Percentiles rank a stretch among this genome's conserved stretches.
Conservation (phyloP, 1,284 basidiomycete species). For the Cutaneotrichosporon sp. region DNA sequence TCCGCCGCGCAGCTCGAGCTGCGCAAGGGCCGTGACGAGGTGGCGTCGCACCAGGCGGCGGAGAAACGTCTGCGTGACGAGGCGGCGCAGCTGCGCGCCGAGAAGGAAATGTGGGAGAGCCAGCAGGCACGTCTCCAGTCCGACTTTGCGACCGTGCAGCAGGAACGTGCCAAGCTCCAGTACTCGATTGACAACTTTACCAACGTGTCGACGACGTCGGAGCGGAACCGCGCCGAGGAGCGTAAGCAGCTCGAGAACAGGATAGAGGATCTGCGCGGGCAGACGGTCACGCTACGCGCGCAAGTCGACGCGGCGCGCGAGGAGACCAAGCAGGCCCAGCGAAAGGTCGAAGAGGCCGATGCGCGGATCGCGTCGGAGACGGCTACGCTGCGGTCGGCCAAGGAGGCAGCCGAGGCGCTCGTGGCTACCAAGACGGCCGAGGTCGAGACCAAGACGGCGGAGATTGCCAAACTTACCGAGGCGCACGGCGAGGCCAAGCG, state of each 20-base stretch:
- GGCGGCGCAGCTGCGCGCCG: constrained; percentile 74
- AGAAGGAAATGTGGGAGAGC: constrained; percentile 85
- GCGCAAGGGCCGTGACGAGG: constrained; percentile 39
- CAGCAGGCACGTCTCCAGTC: constrained; percentile 72
- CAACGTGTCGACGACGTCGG: constrained; percentile 80
- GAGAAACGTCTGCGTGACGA: constrained; percentile 77
- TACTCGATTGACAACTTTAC: constrained; percentile 83
- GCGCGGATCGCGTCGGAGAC: constrained; percentile 33
- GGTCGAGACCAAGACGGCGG: constrained; percentile 22
- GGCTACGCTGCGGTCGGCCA: constrained; percentile 29
- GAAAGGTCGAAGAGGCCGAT: constrained; percentile 27
- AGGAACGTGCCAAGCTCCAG: constrained; percentile 75
- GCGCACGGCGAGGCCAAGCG: constrained; percentile 24
- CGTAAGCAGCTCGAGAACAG: constrained; percentile 72
- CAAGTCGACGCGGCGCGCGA: constrained; percentile 78
- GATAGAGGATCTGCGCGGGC: constrained; percentile 68
- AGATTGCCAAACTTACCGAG: constrained; percentile 24
- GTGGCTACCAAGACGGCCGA: constrained; percentile 25
- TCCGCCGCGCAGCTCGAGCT: constrained; percentile 33
- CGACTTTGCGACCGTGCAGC: constrained; percentile 71
- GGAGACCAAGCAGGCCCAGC: constrained; percentile 51
- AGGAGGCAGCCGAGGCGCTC: constrained; percentile 32
- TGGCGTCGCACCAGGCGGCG: constrained; percentile 52
- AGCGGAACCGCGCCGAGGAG: constrained; percentile 73
- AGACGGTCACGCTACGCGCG: constrained; percentile 58